Evolutionary conservation across 129 eudicot species (phyloP), one percentile per base, ranked within the genome.

Genomic region (Centaurea solstitialis): DNA sequence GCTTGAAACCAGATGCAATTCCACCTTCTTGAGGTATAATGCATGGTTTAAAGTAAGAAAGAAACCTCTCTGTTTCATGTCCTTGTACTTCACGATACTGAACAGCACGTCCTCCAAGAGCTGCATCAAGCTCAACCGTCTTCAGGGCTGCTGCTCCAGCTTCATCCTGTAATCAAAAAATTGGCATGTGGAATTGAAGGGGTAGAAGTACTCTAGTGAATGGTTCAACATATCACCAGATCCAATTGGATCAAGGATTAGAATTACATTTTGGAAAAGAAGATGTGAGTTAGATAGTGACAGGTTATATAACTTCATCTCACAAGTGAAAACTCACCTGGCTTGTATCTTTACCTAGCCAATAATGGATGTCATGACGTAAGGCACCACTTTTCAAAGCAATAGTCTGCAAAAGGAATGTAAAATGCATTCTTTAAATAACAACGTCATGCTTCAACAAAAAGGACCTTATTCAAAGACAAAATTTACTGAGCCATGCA

Each of bases 31-130:
- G 91, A 70, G 99, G 99, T 83, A 96, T 93, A 65, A 96, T 93
- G 81, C 99, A 96, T 69, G 99, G 99, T 85, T 93, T 93, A 68
- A 96, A 96, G 85, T 96, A 93, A 71, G 99, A 96, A 68, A 93
- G 94, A 50, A 96, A 96, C 86, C 90, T 96, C 81, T 91, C 98
- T 5, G 98, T 91, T 86, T 96, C 99, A 82, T 96, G 91, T 68
- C 99, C 99, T 92, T 96, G 99, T 18, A 91, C 92, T 91, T 96
- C 99, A 22, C 99, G 90, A 86, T 96, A 96, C 75, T 96, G 99
- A 67, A 96, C 98, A 78, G 99, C 98, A 18, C 97, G 98, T 57
- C 97, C 95, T 30, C 99, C 99, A 22, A 96, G 88, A 82, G 94
- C 92, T 68, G 99, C 95, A 91, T 96, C 99, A 83, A 96, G 80